Percentiles rank a stretch among this genome's conserved stretches.
Conservation (phyloP, 2,329 filamentous ascomycete species). For the Exophiala alcalophila region DNA sequence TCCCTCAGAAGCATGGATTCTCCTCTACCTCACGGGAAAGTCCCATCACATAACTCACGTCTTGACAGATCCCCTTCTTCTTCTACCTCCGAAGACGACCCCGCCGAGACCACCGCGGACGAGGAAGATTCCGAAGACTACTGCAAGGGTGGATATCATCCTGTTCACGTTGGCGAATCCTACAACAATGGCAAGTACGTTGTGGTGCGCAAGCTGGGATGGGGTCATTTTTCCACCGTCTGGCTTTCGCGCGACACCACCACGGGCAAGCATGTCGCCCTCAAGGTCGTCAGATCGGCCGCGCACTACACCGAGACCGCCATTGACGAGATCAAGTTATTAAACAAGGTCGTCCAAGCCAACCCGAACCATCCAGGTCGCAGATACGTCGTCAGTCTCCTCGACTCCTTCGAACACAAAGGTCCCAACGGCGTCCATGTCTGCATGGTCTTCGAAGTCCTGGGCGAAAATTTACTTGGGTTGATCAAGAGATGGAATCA, state of each 20-base stretch:
- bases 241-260: slow-evolving; percentile 80
- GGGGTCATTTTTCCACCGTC: slow-evolving; percentile 99
- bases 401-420: slow-evolving; percentile 97
- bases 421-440: slow-evolving; percentile 94
- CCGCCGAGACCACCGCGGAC: slow-evolving; percentile 85
- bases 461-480: slow-evolving; percentile 90
- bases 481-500: slow-evolving; percentile 99
- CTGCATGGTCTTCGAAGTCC: slow-evolving; percentile 98
- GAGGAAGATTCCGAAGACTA: slow-evolving; percentile 99
- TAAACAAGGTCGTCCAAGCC: slow-evolving; percentile 93
- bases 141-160: slow-evolving; percentile 98
- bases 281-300: slow-evolving; percentile 96
- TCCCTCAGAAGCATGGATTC: slow-evolving; percentile 35
- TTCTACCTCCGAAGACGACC: slow-evolving; percentile 72
- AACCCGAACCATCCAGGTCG: slow-evolving; percentile 93
- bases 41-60: slow-evolving; percentile 49
- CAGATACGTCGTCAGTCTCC: slow-evolving; percentile 89
- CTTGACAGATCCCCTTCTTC: slow-evolving; percentile 73
- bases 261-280: slow-evolving; percentile 87
- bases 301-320: slow-evolving; percentile 99
- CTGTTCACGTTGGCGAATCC: slow-evolving; percentile 87
- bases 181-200: slow-evolving; percentile 98
- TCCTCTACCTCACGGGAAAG: slow-evolving; percentile 44
- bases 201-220: slow-evolving; percentile 91
- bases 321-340: slow-evolving; percentile 96